Percentiles rank a stretch among this genome's conserved stretches.
Conservation (phyloP, 2,329 filamentous ascomycete species). For the Phialophora chinensis region DNA sequence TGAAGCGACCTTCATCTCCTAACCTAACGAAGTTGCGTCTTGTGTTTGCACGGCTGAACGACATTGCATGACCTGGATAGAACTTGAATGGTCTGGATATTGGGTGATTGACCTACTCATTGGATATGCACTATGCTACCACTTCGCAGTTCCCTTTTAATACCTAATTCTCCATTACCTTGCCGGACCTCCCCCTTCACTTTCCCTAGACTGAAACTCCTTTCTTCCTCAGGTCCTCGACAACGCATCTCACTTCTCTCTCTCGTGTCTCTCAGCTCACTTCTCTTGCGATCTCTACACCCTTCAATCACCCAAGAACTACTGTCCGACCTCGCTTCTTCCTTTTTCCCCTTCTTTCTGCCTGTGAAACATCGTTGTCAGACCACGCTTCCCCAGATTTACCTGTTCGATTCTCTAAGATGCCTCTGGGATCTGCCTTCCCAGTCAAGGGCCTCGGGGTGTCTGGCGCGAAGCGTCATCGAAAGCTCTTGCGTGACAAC, state of each 20-base stretch:
- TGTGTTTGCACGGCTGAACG: constrained; percentile 9
- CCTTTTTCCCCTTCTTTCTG: neutral
- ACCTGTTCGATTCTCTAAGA: neutral
- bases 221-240: neutral
- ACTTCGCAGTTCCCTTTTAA: constrained; percentile 32
- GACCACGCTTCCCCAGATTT: neutral
- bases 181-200: constrained; percentile 5
- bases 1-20: constrained; percentile 96
- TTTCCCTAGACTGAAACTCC: constrained; percentile 7
- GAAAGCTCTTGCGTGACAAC: constrained; percentile 8
- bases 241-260: neutral
- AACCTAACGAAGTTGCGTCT: constrained; percentile 31
- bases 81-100: constrained; percentile 28
- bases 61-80: constrained; percentile 30
- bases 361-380: neutral
- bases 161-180: constrained; percentile 35
- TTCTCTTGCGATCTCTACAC: neutral
- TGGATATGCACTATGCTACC: constrained; percentile 37
- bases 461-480: constrained; percentile 9
- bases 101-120: constrained; percentile 44
- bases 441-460: neutral
- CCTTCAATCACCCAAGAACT: neutral
- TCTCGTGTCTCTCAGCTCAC: neutral
- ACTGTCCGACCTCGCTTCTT: neutral
- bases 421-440: neutral